These are phyloP conservation scores for Phytophthora agathidicida DNA, from an alignment of 352 stramenopile genomes.

Conservation along the genomic window DNA sequence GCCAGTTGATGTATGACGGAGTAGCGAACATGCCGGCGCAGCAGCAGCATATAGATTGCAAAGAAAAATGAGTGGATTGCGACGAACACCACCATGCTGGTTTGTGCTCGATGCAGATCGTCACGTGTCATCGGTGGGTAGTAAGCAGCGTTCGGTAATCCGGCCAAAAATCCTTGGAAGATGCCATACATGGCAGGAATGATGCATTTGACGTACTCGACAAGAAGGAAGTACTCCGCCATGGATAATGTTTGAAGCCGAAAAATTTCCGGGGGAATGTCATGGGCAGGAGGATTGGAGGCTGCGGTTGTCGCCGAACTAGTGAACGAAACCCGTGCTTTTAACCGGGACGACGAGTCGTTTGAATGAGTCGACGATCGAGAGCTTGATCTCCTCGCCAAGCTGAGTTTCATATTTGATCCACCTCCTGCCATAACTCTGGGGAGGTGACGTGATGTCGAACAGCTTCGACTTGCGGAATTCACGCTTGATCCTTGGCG, in stretches of 20 bases:
- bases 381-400: slow-evolving; percentile 1
- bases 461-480: too few species aligned
- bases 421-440: background rate
- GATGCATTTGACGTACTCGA: slow-evolving; percentile 40
- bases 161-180: slow-evolving; percentile 18
- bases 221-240: slow-evolving; percentile 27
- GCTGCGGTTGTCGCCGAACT: background rate
- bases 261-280: background rate
- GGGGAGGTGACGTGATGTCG: background rate
- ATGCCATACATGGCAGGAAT: slow-evolving; percentile 30
- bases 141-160: slow-evolving; percentile 19
- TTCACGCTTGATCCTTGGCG: too few species aligned
- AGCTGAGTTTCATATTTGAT: slow-evolving; percentile 1
- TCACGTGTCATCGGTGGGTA: slow-evolving; percentile 3
- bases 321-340: background rate
- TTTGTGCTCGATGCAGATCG: background rate
- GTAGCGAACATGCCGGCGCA: slow-evolving; percentile 20
- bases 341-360: background rate
- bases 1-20: slow-evolving; percentile 33
- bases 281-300: background rate
- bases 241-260: slow-evolving; percentile 18
- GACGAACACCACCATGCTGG: slow-evolving; percentile 28
- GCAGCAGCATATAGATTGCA: background rate
- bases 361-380: background rate
- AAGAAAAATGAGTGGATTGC: slow-evolving; percentile 24